Conservation (phyloP, 208 protist genomes). For the Angomonas deanei region DNA sequence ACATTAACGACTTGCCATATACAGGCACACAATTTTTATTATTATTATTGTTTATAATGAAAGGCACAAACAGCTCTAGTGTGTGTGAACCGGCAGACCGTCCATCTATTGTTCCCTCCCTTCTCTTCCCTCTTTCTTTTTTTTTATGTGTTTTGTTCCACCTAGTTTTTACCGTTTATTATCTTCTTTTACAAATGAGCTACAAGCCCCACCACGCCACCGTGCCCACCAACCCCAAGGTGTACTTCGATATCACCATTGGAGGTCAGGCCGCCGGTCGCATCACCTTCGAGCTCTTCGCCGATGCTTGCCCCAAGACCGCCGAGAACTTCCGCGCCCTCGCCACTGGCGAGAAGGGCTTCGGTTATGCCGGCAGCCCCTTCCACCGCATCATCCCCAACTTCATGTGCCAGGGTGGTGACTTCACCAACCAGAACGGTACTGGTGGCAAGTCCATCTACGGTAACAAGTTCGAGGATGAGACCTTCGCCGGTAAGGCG, state of each 20-base stretch:
- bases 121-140: neutral
- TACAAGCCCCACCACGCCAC: slow-evolving; percentile 79
- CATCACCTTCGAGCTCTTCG: slow-evolving; percentile 48
- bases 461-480: slow-evolving; percentile 49
- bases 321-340: slow-evolving; percentile 62
- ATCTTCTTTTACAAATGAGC: slow-evolving; percentile 23
- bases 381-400: slow-evolving; percentile 55
- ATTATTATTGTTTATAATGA: neutral
- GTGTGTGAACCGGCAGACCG: no score
- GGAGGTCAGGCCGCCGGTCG: slow-evolving; percentile 29
- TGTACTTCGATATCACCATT: slow-evolving; percentile 48
- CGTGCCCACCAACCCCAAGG: slow-evolving; percentile 72
- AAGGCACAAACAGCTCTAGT: no score
- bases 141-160: neutral
- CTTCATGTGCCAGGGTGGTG: slow-evolving; percentile 65
- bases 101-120: neutral
- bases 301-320: slow-evolving; percentile 47
- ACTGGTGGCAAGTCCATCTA: slow-evolving; percentile 65
- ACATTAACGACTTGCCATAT: neutral
- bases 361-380: slow-evolving; percentile 29
- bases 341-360: slow-evolving; percentile 57
- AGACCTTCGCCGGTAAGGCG: slow-evolving; percentile 45
- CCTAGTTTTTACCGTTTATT: neutral
- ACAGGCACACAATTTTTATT: neutral
- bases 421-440: slow-evolving; percentile 50